Evolutionary conservation across 768 basidiomycete genomes (phyloP).

Genomic region (Russula vinacea): DNA sequence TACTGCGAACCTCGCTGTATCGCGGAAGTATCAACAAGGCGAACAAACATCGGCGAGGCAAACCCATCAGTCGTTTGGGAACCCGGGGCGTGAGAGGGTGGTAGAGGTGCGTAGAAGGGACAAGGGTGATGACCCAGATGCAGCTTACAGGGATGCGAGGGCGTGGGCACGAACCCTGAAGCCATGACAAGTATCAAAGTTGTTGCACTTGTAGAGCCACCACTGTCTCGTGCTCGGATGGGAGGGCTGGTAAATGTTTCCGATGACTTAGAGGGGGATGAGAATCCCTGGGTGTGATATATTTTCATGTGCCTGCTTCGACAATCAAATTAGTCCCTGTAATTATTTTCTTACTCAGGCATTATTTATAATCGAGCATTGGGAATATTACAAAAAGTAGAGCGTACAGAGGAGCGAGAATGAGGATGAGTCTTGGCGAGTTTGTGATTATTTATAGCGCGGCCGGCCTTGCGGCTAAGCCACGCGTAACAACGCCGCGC

Average conservation of each 20-base stretch:
- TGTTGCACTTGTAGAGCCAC: conserved; percentile 39
- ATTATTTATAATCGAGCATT: no score
- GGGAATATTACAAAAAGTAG: no score
- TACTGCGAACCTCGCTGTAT: conserved; percentile 52
- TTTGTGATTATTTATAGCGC: not conserved
- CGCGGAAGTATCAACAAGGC: conserved; percentile 56
- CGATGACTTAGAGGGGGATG: conserved; percentile 40
- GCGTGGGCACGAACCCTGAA: not conserved
- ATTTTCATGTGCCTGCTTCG: not conserved
- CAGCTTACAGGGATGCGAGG: conserved; percentile 8
- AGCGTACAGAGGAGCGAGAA: no score
- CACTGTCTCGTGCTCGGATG: conserved; percentile 40
- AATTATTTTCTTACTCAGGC: no score
- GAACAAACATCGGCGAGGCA: conserved; percentile 51
- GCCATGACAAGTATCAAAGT: conserved; percentile 29
- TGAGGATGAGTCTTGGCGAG: no score
- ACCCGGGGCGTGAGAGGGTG: conserved; percentile 42
- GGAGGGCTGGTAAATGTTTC: conserved; percentile 34
- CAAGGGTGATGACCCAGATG: conserved; percentile 17
- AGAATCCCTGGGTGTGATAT: conserved; percentile 58
- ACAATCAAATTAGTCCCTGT: no score
- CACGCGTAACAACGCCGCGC: not conserved
- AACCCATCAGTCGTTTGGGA: conserved; percentile 48
- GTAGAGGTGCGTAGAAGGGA: conserved; percentile 35
- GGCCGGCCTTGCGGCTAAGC: not conserved